These are phyloP conservation scores for Oryza rufipogon DNA, from an alignment of 176 grass and related monocot genomes.

Conservation along the genomic window DNA sequence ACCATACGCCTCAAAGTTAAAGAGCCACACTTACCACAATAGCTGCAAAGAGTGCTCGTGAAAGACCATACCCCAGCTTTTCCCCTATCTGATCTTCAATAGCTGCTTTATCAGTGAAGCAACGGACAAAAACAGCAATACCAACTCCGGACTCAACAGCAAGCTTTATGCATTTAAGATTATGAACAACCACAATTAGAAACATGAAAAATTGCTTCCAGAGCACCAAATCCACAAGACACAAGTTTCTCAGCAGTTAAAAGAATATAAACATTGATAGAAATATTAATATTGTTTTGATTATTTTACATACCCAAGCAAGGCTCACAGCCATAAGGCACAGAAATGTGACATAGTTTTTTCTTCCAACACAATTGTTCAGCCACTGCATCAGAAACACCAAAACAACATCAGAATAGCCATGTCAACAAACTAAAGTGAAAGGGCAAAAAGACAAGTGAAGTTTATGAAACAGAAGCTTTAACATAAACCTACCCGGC, in stretches of 20 bases:
- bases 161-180: conserved; percentile 46
- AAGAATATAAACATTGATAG: neutral
- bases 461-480: conserved; percentile 20
- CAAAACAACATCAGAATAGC: conserved; percentile 22
- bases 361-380: conserved; percentile 98
- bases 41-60: conserved; percentile 80
- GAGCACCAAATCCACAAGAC: conserved; percentile 47
- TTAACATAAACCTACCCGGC: conserved; percentile 72
- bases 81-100: conserved; percentile 72
- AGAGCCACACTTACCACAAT: conserved; percentile 66
- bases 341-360: conserved; percentile 88
- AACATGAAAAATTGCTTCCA: conserved; percentile 34
- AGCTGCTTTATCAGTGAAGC: conserved; percentile 73
- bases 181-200: conserved; percentile 30
- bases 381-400: conserved; percentile 74
- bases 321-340: conserved; percentile 89
- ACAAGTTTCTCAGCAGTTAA: conserved; percentile 21
- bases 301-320: conserved; percentile 72
- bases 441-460: neutral
- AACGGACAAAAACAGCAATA: conserved; percentile 88
- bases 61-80: conserved; percentile 95
- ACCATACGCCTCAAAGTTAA: conserved; percentile 7
- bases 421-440: neutral
- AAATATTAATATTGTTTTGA: conserved; percentile 9
- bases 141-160: conserved; percentile 85